Percentiles rank a stretch among this genome's conserved stretches.
Evolutionary conservation across 2,329 filamentous ascomycete species (phyloP).

Genomic region (Pseudogymnoascus sp.): DNA sequence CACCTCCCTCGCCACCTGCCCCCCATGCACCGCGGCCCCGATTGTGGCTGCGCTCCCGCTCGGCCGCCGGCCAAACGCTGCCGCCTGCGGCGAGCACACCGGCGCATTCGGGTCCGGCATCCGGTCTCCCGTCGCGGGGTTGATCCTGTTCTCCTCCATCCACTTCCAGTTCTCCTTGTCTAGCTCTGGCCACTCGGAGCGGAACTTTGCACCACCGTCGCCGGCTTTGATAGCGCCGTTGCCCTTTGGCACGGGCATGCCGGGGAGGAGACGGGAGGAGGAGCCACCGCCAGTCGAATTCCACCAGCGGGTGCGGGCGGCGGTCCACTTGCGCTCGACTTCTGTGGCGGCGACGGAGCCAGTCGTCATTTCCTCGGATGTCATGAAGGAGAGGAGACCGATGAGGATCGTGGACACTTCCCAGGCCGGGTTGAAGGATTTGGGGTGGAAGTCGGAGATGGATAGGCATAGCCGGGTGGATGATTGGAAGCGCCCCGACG

Average conservation of each 20-base stretch:
- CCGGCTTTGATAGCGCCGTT: conserved; percentile 77
- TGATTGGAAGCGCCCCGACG: conserved; percentile 88
- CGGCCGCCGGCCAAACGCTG: conserved; percentile 55
- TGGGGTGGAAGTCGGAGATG: conserved; percentile 96
- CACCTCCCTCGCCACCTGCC: conserved; percentile 65
- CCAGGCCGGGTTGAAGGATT: conserved; percentile 97
- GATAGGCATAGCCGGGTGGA: conserved; percentile 87
- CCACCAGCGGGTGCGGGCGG: conserved; percentile 82
- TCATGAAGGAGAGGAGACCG: conserved; percentile 95
- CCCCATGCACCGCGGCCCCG: conserved; percentile 66
- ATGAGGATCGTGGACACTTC: conserved; percentile 95
- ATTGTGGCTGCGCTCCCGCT: conserved; percentile 45
- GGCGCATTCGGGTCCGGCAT: conserved; percentile 41
- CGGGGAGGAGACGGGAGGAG: conserved; percentile 44
- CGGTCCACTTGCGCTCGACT: conserved; percentile 69
- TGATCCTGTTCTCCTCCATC: conserved; percentile 78
- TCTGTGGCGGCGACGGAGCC: conserved; percentile 74
- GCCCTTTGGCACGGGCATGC: conserved; percentile 50
- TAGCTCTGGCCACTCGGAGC: conserved; percentile 78
- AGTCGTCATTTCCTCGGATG: conserved; percentile 96
- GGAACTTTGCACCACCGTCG: conserved; percentile 87
- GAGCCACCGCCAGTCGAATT: conserved; percentile 87
- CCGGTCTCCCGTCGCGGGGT: conserved; percentile 63
- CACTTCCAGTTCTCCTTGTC: conserved; percentile 86
- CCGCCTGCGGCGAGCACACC: conserved; percentile 53